These are phyloP conservation scores for Lithospermum erythrorhizon DNA, from an alignment of 257 asterid species.

Conservation along the genomic window DNA sequence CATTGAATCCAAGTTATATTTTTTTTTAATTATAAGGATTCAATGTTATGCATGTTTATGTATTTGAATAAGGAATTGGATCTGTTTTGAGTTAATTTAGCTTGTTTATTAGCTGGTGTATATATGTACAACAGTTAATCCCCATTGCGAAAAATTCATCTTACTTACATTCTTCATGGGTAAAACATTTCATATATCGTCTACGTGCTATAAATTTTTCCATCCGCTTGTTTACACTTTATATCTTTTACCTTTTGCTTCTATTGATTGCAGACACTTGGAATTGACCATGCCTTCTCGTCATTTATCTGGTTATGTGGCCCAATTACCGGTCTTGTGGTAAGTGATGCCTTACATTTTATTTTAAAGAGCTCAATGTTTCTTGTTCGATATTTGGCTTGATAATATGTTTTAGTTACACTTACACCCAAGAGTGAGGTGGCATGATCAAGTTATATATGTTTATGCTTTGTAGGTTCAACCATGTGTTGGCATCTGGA, in stretches of 20 bases:
- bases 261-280: conserved; percentile 75
- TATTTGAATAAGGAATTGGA: too few relatives aligned
- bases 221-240: conserved; percentile 7
- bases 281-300: conserved; percentile 89
- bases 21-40: too few relatives aligned
- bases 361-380: conserved; percentile 2
- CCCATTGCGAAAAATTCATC: too few relatives aligned
- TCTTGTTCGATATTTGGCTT: neutral
- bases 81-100: too few relatives aligned
- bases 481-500: conserved; percentile 99
- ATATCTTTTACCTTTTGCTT: conserved; percentile 16
- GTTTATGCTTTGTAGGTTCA: conserved; percentile 57
- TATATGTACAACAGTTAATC: too few relatives aligned
- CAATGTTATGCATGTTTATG: too few relatives aligned
- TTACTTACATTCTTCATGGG: too few relatives aligned
- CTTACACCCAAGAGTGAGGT: neutral
- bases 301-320: conserved; percentile 99
- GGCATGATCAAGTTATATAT: too few relatives aligned
- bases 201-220: too few relatives aligned
- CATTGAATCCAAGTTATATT: too few relatives aligned
- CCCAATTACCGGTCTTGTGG: conserved; percentile 99
- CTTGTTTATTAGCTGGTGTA: too few relatives aligned
- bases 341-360: conserved; percentile 26
- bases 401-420: neutral
- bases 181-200: too few relatives aligned